A percentile compares a stretch with the other conserved stretches of the same genome.
Evolutionary conservation across 2,329 filamentous ascomycete species (phyloP).

Genomic region (Onygenales sp.): DNA sequence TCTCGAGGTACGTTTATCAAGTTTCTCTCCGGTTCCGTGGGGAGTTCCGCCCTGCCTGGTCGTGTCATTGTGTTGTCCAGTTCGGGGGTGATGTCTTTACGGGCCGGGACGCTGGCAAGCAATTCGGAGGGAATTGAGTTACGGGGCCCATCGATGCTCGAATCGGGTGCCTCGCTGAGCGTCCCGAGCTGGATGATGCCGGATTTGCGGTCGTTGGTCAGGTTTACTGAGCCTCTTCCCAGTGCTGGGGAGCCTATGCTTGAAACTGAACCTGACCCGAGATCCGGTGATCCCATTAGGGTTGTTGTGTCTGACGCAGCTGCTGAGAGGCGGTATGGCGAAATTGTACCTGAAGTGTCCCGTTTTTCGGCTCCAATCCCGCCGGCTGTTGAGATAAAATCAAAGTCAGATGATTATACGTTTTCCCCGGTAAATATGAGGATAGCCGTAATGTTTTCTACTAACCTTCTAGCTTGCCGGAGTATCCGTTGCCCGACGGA

Average conservation of each 20-base stretch:
- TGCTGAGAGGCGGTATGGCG: neutral
- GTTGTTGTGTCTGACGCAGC: neutral
- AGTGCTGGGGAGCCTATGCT: neutral
- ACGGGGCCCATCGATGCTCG: neutral
- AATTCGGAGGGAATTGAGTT: neutral
- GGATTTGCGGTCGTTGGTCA: neutral
- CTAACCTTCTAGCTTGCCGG: neutral
- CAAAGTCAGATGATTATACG: neutral
- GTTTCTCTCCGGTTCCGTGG: neutral
- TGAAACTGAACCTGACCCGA: neutral
- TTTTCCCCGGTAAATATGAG: neutral
- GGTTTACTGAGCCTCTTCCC: neutral
- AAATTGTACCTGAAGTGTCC: neutral
- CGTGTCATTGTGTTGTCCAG: neutral
- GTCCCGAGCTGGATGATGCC: neutral
- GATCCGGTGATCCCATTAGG: neutral
- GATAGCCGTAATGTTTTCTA: neutral
- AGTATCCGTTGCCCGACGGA: neutral
- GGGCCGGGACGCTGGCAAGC: neutral
- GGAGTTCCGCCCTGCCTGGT: neutral
- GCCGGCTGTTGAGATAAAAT: neutral
- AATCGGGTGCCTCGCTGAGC: neutral
- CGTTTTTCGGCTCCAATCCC: neutral
- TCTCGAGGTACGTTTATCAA: neutral
- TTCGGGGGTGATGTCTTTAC: neutral